A percentile compares a stretch with the other conserved stretches of the same genome.
These are phyloP conservation scores for Cupressus sempervirens DNA, from an alignment of 75 land plant genomes.

Conservation along the genomic window DNA sequence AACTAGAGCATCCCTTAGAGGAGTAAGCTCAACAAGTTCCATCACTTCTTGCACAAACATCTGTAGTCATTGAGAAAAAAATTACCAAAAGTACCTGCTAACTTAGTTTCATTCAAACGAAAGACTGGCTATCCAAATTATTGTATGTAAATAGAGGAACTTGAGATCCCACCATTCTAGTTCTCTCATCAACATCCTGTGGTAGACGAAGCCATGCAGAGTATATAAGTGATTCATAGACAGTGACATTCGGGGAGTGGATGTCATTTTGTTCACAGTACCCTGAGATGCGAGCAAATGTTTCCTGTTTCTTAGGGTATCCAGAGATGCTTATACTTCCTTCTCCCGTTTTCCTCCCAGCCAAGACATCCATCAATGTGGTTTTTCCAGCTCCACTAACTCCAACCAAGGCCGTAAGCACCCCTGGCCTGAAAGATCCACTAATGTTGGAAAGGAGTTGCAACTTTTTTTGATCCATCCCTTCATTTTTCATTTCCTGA, in stretches of 20 bases:
- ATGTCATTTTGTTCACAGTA: constrained; percentile 79
- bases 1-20: constrained; percentile 24
- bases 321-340: constrained; percentile 64
- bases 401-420: constrained; percentile 70
- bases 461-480: neutral
- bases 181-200: constrained; percentile 25
- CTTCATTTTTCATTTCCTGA: constrained; percentile 11
- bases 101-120: neutral
- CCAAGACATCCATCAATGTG: constrained; percentile 77
- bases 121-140: neutral
- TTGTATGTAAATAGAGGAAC: neutral
- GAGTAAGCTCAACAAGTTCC: constrained; percentile 29
- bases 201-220: constrained; percentile 69
- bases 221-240: constrained; percentile 60
- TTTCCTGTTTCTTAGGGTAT: constrained; percentile 64
- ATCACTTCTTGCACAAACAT: constrained; percentile 29
- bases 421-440: constrained; percentile 48
- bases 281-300: constrained; percentile 65
- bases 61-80: constrained; percentile 9
- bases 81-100: neutral
- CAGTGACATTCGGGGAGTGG: constrained; percentile 66
- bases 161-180: constrained; percentile 30
- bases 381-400: constrained; percentile 80
- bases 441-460: constrained; percentile 16
- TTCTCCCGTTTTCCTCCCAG: constrained; percentile 71